Conservation (phyloP, 176 grass and related monocot species). For the Oryza meyeriana region DNA sequence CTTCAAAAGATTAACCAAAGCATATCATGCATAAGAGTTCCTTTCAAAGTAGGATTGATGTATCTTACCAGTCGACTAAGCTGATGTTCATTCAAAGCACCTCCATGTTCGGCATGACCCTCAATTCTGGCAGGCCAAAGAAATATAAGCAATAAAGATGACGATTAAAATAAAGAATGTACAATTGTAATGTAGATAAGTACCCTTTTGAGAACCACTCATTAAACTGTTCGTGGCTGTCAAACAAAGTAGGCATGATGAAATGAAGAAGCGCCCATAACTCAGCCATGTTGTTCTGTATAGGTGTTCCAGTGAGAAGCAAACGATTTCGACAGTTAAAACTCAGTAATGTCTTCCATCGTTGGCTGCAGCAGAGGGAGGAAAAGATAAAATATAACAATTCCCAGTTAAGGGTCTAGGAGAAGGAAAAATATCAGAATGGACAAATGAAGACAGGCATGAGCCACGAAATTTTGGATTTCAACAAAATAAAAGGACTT, state of each 20-base stretch:
- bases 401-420: neutral
- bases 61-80: conserved; percentile 90
- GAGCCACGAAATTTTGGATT: neutral
- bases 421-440: neutral
- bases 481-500: neutral
- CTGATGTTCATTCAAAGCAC: conserved; percentile 98
- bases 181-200: conserved; percentile 4
- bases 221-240: conserved; percentile 98
- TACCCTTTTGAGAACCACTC: conserved; percentile 99
- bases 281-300: conserved; percentile 99
- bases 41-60: neutral
- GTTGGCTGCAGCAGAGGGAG: conserved; percentile 67
- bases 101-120: conserved; percentile 98
- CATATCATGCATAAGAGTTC: neutral
- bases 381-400: conserved; percentile 8
- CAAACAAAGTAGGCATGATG: conserved; percentile 99
- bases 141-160: conserved; percentile 38
- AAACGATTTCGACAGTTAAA: conserved; percentile 99
- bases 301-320: conserved; percentile 97
- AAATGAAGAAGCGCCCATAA: conserved; percentile 99
- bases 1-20: conserved; percentile 8
- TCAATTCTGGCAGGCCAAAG: conserved; percentile 62
- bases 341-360: conserved; percentile 94
- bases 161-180: conserved; percentile 33
- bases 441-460: conserved; percentile 7